Evolutionary conservation across 805 yeast species (phyloP), one percentile per base, ranked within the genome.

Genomic region (Candida namnaoensis): DNA sequence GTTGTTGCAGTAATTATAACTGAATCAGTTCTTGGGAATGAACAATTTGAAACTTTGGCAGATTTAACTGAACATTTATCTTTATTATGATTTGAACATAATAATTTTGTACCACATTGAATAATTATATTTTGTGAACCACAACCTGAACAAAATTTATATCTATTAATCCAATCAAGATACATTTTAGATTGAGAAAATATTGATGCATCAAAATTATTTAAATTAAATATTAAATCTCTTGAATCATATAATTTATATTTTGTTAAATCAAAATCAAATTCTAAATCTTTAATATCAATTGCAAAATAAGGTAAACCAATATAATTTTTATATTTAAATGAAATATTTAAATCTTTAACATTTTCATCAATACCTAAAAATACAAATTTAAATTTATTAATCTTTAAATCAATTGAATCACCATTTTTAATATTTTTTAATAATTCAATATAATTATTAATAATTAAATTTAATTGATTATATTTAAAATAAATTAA

Each of bases 1-100:
- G 86, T 71, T 12, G 88, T 76, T 1, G 93, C 95, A 9, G 86
- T 79, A 46, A 91, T 91, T 32, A 86, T 77, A 4, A 86, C 93
- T 7, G 95, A 82, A 59, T 91, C 99, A 0, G 96, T 85, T 42
- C 99, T 69, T 13, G 99, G 99, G 67, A 87, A 91, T 19, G 88
- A 77, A 19, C 86, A 79, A 56, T 91, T 90, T 37, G 86, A 78
- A 23, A 87, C 82, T 0, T 61, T 41, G 0, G 66, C 59, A 34
- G 55, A 53, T 42, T 74, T 66, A 2, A 66, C 74, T 2, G 58
- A 57, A 43, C 72, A 66, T 7, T 40, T 38, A 11, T 32, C 36
- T 3, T 32, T 41, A 13, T 34, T 34, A 4, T 11, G 14, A 0
- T 53, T 46, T 4, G 74, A 62, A 54, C 90, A 82, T 4, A 49